phyloP scores from a whole-genome alignment of 2,329 filamentous ascomycete genomes.

The Pyrenochaeta sp. region DNA sequence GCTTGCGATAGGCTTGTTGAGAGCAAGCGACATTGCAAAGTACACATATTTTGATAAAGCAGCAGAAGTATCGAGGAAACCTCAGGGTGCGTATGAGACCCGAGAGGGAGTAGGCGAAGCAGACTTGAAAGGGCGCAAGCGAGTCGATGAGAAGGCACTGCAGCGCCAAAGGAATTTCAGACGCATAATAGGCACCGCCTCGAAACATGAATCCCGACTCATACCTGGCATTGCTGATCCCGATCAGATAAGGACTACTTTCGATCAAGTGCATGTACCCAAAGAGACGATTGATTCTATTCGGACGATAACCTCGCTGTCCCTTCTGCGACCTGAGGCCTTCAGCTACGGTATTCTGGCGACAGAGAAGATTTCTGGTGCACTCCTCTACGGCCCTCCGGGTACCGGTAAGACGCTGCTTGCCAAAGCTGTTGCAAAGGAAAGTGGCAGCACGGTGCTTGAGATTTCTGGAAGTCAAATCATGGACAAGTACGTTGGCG shows the following conservation, averaged over 20 bases:
- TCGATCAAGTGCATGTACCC: conserved; percentile 84
- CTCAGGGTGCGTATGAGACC: conserved; percentile 9
- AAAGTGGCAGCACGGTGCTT: conserved; percentile 72
- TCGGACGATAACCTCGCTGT: conserved; percentile 86
- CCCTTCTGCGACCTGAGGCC: conserved; percentile 87
- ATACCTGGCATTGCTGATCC: conserved; percentile 83
- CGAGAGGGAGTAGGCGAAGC: conserved; percentile 9
- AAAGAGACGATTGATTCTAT: conserved; percentile 84
- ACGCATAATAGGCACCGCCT: conserved; percentile 49
- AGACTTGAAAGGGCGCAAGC: conserved; percentile 13
- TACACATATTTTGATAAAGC: conserved; percentile 43
- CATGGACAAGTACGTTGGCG: conserved; percentile 95
- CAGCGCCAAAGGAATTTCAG: conserved; percentile 63
- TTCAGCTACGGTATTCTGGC: conserved; percentile 94
- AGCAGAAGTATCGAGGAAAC: conserved; percentile 9
- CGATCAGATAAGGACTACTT: conserved; percentile 83
- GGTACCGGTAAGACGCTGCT: conserved; percentile 71
- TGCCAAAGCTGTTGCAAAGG: conserved; percentile 70
- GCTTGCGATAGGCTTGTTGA: conserved; percentile 52
- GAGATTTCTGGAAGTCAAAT: conserved; percentile 91
- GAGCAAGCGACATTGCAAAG: conserved; percentile 58
- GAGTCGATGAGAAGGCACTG: conserved; percentile 17
- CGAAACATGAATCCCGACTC: conserved; percentile 82
- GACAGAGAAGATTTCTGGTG: conserved; percentile 87
- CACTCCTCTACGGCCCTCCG: conserved; percentile 86